Conservation (phyloP, 768 basidiomycete genomes). For the Harrya chromipes region DNA sequence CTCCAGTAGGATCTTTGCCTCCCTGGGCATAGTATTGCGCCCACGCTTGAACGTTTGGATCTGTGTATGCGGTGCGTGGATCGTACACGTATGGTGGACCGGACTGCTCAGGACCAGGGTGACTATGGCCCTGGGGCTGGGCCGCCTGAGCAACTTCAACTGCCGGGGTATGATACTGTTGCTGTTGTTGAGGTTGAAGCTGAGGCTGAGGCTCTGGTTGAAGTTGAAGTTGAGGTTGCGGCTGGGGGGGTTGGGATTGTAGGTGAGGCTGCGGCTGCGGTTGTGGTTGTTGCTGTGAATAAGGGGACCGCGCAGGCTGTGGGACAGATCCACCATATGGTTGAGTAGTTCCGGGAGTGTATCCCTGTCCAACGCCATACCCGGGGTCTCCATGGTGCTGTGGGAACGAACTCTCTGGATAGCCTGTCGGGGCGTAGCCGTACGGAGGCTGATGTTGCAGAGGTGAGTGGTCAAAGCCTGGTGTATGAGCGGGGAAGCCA, state of each 20-base stretch:
- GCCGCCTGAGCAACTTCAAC: slow-evolving; percentile 6
- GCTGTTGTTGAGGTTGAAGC: slow-evolving; percentile 30
- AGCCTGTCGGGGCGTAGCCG: slow-evolving; percentile 22
- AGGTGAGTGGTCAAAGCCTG: slow-evolving; percentile 43
- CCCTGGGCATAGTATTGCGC: slow-evolving; percentile 83
- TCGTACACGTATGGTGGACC: slow-evolving; percentile 58
- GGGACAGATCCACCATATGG: slow-evolving; percentile 19
- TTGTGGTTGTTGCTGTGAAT: slow-evolving; percentile 31
- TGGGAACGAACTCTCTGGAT: slow-evolving; percentile 25
- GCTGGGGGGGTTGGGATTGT: slow-evolving; percentile 30
- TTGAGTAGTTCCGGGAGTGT: slow-evolving; percentile 16
- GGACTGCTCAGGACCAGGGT: slow-evolving; percentile 19
- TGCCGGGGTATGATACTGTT: slow-evolving; percentile 12
- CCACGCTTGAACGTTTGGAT: slow-evolving; percentile 84
- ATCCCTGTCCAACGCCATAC: slow-evolving; percentile 24
- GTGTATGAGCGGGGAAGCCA: slow-evolving; percentile 39
- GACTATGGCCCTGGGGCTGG: slow-evolving; percentile 14
- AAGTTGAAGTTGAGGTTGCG: slow-evolving; percentile 36
- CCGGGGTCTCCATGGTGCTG: slow-evolving; percentile 26
- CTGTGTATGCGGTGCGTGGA: slow-evolving; percentile 64
- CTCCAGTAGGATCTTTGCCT: slow-evolving; percentile 67
- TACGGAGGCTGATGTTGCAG: slow-evolving; percentile 33
- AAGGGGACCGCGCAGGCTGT: slow-evolving; percentile 31
- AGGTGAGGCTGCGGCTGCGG: slow-evolving; percentile 27
- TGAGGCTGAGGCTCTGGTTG: slow-evolving; percentile 28